Evolutionary conservation across 1,139 yeast species (phyloP), one percentile per base, ranked within the genome.

Genomic region (Pichia sp.): DNA sequence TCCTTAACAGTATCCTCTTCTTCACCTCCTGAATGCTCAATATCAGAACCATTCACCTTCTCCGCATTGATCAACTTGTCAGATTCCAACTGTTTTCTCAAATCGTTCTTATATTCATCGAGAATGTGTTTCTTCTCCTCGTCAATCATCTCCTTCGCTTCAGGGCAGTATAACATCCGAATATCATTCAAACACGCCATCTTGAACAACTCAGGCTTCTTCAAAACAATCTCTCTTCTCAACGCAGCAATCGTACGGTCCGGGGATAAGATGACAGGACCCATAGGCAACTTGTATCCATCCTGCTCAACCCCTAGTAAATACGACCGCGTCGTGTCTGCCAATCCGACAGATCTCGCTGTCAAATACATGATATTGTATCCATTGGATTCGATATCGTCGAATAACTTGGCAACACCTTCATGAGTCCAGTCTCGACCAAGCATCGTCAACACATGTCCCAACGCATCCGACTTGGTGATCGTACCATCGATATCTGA

Each of bases 401-500:
- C 82, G 65, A 91, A 94, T 51, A 94, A 71, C 58, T 83, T 84
- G 2, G 97, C 96, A 37, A 94, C 99, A 21, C 99, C 99, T 1
- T 83, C 79, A 64, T 94, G 99, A 0, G 99, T 94, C 99, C 99
- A 94, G 68, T 94, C 99, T 57, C 90, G 79, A 3, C 99, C 99
- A 42, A 94, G 73, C 79, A 93, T 83, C 32, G 95, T 91, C 65
- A 93, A 72, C 2, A 94, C 94, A 67, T 94, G 99, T 4, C 99
- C 99, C 58, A 94, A 72, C 0, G 99, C 99, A 70, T 94, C 99
- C 0, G 97, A 89, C 65, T 90, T 90, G 24, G 99, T 94, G 56
- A 94, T 94, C 1, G 99, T 94, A 17, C 99, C 99, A 66, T 94
- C 99, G 52, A 94, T 93, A 68, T 94, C 99, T 10, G 97, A 89